phyloP scores from a whole-genome alignment of 2,329 filamentous ascomycete species.

The Talaromyces sp. region DNA sequence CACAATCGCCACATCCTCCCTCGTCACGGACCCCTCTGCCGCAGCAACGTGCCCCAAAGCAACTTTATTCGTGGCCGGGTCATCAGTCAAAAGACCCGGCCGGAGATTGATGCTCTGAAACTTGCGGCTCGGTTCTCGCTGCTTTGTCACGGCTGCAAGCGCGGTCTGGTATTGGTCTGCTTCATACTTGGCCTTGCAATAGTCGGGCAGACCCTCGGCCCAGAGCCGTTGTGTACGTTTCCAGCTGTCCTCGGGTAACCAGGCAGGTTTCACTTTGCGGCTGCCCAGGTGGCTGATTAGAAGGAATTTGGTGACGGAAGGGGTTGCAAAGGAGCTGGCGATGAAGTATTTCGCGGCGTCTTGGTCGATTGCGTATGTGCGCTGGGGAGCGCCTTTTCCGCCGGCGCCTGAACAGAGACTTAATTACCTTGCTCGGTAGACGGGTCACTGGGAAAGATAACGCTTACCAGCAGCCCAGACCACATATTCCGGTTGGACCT shows the following conservation, averaged over 20 bases:
- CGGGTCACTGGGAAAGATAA: not conserved
- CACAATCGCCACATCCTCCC: conserved; percentile 52
- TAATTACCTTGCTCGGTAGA: not conserved
- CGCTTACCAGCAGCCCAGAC: conserved; percentile 45
- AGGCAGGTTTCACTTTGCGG: conserved; percentile 46
- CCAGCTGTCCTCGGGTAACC: conserved; percentile 52
- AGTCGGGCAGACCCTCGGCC: conserved; percentile 48
- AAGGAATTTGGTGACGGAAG: conserved; percentile 51
- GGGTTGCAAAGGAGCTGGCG: conserved; percentile 44
- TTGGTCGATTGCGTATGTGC: conserved; percentile 53
- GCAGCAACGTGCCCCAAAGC: conserved; percentile 47
- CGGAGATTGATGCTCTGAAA: conserved; percentile 52
- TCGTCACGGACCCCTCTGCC: conserved; percentile 42
- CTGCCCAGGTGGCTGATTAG: conserved; percentile 54
- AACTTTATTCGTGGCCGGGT: conserved; percentile 47
- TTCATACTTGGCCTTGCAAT: conserved; percentile 53
- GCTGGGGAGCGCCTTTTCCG: conserved; percentile 50
- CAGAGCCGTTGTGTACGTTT: conserved; percentile 45
- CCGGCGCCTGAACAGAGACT: conserved; percentile 46
- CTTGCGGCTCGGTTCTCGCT: conserved; percentile 19
- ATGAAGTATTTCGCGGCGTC: conserved; percentile 55
- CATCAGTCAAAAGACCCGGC: conserved; percentile 49
- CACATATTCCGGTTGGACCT: conserved; percentile 43
- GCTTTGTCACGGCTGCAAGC: conserved; percentile 35
- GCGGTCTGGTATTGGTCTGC: conserved; percentile 55